A percentile compares a stretch with the other conserved stretches of the same genome.
These are phyloP conservation scores for Aspergillus panamensis DNA, from an alignment of 495 filamentous ascomycete genomes.

Conservation along the genomic window DNA sequence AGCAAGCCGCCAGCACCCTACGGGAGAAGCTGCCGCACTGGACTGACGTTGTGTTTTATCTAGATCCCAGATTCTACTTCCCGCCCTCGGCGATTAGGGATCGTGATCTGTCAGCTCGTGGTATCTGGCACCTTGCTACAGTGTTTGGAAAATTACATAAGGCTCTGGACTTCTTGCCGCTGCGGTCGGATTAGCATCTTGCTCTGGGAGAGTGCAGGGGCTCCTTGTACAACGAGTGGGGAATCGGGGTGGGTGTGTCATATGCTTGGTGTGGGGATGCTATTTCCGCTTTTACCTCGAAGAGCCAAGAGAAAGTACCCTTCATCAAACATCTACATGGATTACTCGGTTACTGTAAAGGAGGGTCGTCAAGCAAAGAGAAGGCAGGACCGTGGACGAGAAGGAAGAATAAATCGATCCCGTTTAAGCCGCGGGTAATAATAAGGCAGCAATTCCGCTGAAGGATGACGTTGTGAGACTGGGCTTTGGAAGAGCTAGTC, in stretches of 20 bases:
- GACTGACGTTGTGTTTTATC: conserved; percentile 31
- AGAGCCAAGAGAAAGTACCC: no score
- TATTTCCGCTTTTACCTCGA: conserved; percentile 3
- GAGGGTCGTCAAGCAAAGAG: background rate
- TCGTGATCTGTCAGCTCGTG: conserved; percentile 29
- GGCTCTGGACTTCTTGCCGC: conserved; percentile 33
- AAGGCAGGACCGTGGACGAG: background rate
- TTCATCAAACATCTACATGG: no score
- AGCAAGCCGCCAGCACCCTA: conserved; percentile 26
- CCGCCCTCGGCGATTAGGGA: conserved; percentile 29
- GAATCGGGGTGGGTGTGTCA: conserved; percentile 24
- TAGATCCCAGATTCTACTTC: conserved; percentile 41
- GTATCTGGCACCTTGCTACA: conserved; percentile 33
- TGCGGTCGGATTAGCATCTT: conserved; percentile 26
- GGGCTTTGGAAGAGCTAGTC: conserved; percentile 7
- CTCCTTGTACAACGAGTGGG: conserved; percentile 17
- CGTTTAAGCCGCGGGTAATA: background rate
- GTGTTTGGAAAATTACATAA: conserved; percentile 27
- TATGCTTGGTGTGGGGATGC: background rate
- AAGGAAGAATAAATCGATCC: conserved; percentile 3
- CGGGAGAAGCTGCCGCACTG: conserved; percentile 27
- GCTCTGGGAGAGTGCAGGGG: conserved; percentile 24
- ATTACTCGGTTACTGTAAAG: no score
- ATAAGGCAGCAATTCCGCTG: conserved; percentile 9
- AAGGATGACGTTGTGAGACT: conserved; percentile 20